A percentile compares a stretch with the other conserved stretches of the same genome.
Conservation (phyloP, 805 yeast species). For the Metschnikowia corniflorae region DNA sequence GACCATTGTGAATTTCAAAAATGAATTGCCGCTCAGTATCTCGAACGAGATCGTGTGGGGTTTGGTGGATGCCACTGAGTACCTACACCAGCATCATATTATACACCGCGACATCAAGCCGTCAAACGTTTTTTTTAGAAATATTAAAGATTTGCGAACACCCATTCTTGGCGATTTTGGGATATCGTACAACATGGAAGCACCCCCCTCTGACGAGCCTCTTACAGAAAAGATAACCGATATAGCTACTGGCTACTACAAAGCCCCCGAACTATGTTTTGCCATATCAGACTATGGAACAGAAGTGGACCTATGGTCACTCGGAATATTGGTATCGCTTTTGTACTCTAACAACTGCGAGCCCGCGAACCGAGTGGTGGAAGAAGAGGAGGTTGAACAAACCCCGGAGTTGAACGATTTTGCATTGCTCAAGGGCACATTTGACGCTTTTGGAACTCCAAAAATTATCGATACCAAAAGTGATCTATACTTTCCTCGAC, state of each 20-base stretch:
- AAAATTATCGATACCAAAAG: conserved; percentile 17
- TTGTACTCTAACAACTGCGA: conserved; percentile 37
- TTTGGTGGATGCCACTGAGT: conserved; percentile 24
- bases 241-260: conserved; percentile 63
- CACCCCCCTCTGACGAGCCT: conserved; percentile 37
- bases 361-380: conserved; percentile 32
- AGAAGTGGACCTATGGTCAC: conserved; percentile 69
- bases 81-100: conserved; percentile 30
- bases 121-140: conserved; percentile 28
- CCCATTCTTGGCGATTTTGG: conserved; percentile 65
- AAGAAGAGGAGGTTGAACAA: conserved; percentile 30
- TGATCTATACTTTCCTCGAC: conserved; percentile 36
- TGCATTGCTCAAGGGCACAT: conserved; percentile 51
- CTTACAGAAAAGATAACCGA: conserved; percentile 43
- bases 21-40: conserved; percentile 14
- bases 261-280: conserved; percentile 71
- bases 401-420: conserved; percentile 47
- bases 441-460: conserved; percentile 64
- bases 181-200: conserved; percentile 31
- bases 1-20: conserved; percentile 9
- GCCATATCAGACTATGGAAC: conserved; percentile 52
- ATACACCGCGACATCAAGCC: conserved; percentile 44
- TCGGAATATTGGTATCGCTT: conserved; percentile 59
- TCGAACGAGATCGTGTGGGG: conserved; percentile 16
- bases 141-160: conserved; percentile 17